A percentile compares a stretch with the other conserved stretches of the same genome.
These are phyloP conservation scores for Mentha longifolia DNA, from an alignment of 257 asterid genomes.

Conservation along the genomic window DNA sequence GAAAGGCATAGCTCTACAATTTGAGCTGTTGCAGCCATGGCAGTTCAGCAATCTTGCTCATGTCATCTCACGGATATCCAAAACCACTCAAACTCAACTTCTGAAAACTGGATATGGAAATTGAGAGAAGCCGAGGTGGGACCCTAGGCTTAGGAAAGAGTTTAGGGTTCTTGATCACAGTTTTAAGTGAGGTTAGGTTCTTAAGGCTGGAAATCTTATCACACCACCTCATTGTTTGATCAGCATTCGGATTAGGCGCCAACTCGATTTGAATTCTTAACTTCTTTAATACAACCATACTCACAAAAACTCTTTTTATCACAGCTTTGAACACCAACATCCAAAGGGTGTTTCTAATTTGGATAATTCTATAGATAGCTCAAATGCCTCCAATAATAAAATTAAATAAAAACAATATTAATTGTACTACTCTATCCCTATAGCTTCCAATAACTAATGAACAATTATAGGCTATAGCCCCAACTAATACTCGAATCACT, in stretches of 20 bases:
- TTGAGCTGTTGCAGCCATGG: background rate
- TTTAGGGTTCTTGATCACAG: background rate
- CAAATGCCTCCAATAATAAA: no score
- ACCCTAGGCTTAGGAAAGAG: background rate
- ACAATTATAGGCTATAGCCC: no score
- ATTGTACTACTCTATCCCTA: no score
- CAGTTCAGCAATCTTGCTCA: background rate
- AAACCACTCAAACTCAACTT: conserved; percentile 10
- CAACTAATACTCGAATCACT: no score
- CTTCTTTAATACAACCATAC: background rate
- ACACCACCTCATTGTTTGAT: background rate
- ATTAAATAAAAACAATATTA: no score
- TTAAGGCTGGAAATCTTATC: background rate
- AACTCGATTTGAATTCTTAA: conserved; percentile 1
- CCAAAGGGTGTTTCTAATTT: background rate
- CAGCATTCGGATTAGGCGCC: background rate
- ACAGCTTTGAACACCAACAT: conserved; percentile 2
- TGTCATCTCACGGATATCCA: background rate
- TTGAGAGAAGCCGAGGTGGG: background rate
- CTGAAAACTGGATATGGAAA: background rate
- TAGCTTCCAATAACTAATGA: no score
- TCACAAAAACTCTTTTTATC: background rate
- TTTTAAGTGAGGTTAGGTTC: background rate
- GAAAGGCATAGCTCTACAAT: background rate
- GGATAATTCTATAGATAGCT: no score